phyloP scores from a whole-genome alignment of 768 basidiomycete genomes.

The Phylloporus rhodoxanthus region DNA sequence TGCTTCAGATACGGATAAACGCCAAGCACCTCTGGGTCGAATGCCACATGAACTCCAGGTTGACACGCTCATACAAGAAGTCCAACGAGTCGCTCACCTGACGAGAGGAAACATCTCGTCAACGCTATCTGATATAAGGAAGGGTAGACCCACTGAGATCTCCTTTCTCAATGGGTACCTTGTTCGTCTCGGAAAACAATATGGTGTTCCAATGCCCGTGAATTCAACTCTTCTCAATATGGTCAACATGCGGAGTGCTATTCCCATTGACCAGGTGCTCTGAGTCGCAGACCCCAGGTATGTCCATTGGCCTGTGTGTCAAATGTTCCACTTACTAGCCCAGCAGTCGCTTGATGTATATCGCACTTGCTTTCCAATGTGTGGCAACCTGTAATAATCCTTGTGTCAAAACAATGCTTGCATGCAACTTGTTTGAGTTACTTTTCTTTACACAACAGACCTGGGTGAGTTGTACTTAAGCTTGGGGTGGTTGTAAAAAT shows the following conservation, averaged over 20 bases:
- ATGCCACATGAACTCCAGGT: conserved; percentile 44
- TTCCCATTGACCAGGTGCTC: conserved; percentile 48
- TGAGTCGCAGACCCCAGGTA: conserved; percentile 9
- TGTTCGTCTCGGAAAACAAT: conserved; percentile 49
- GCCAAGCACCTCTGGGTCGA: conserved; percentile 29
- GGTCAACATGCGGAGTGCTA: conserved; percentile 49
- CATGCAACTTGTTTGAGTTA: too few relatives aligned
- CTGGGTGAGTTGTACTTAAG: too few relatives aligned
- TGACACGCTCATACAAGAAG: conserved; percentile 47
- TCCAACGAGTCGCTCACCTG: conserved; percentile 47
- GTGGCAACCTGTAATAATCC: not conserved
- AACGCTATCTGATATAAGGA: conserved; percentile 68
- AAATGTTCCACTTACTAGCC: conserved; percentile 1
- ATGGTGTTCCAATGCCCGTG: conserved; percentile 53
- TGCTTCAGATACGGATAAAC: conserved; percentile 17
- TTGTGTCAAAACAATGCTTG: too few relatives aligned
- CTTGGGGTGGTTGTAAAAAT: too few relatives aligned
- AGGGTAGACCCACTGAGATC: conserved; percentile 66
- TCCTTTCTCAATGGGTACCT: conserved; percentile 82
- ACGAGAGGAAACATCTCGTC: conserved; percentile 73
- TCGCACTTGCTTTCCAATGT: not conserved
- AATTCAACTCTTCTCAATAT: conserved; percentile 52
- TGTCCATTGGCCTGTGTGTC: not conserved
- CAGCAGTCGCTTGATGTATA: not conserved
- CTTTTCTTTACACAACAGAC: too few relatives aligned